phyloP scores from a whole-genome alignment of 2,329 filamentous ascomycete genomes.

The Neonectria faginata region DNA sequence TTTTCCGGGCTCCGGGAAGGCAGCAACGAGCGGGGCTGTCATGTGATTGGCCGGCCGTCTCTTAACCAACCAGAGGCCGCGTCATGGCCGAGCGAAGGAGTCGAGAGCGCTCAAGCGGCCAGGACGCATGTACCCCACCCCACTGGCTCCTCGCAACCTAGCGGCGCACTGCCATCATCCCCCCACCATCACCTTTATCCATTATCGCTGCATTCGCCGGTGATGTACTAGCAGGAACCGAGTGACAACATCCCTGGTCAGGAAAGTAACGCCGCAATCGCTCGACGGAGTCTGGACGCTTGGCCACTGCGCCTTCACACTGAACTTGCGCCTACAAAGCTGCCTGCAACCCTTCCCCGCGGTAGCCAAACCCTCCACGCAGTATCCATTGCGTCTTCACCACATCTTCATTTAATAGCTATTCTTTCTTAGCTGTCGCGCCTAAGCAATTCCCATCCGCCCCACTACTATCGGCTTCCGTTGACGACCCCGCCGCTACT shows the following conservation, averaged over 20 bases:
- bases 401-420: conserved; percentile 21
- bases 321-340: conserved; percentile 20
- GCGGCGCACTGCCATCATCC: neutral
- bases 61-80: conserved; percentile 36
- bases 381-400: conserved; percentile 7
- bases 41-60: conserved; percentile 30
- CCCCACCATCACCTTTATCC: conserved; percentile 34
- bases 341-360: conserved; percentile 18
- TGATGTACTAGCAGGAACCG: conserved; percentile 16
- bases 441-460: conserved; percentile 15
- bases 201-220: conserved; percentile 26
- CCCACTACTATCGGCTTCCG: conserved; percentile 32
- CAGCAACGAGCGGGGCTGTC: neutral
- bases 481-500: conserved; percentile 44
- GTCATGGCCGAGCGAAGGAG: conserved; percentile 11
- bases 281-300: conserved; percentile 12
- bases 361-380: conserved; percentile 10
- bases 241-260: conserved; percentile 37
- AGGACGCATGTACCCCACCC: conserved; percentile 38
- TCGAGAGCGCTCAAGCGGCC: conserved; percentile 12
- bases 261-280: conserved; percentile 27
- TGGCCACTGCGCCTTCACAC: conserved; percentile 8
- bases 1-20: conserved; percentile 47
- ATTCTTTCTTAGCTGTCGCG: conserved; percentile 20
- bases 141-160: conserved; percentile 18